Base-by-base conservation (phyloP, 1,139 yeast species). In the Lodderomyces parapsilosis region DNA sequence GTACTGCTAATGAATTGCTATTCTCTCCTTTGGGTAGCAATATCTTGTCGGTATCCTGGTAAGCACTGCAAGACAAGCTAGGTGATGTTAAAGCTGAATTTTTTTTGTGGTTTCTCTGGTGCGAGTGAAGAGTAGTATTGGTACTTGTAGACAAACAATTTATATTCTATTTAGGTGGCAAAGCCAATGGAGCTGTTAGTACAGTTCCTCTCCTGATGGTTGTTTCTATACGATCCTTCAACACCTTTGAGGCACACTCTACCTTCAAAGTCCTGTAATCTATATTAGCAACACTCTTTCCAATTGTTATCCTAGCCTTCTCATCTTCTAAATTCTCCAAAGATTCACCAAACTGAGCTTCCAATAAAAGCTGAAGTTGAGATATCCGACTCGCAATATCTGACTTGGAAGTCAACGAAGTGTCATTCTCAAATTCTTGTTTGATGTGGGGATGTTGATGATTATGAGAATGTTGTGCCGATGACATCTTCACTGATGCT, bases 281-380 rank as follows among this genome's bases (percentile, higher is more conserved):
- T 14, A 94, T 79, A 14, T 66, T 67, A 1, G 97, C 99, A 41
- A 72, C 81, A 49, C 76, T 80, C 49, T 81, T 82, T 31, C 96
- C 98, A 46, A 93, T 83, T 20, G 65, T 66, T 23, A 86, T 76
- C 4, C 65, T 66, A 1, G 89, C 91, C 13, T 70, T 68, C 9
- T 63, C 59, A 10, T 63, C 60, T 25, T 70, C 76, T 6, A 62
- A 59, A 20, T 65, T 51, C 4, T 62, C 61, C 46, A 88, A 78
- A 0, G 91, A 66, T 32, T 86, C 89, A 7, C 99, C 99, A 65
- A 93, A 93, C 57, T 93, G 99, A 0, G 95, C 91, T 40, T 74
- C 68, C 39, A 94, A 68, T 40, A 94, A 68, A 10, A 81, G 70
- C 1, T 80, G 62, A 7, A 94, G 78, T 45, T 90, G 77, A 37